Conservation (phyloP, 495 filamentous ascomycete species). For the Penicillium psychrofluorescens region DNA sequence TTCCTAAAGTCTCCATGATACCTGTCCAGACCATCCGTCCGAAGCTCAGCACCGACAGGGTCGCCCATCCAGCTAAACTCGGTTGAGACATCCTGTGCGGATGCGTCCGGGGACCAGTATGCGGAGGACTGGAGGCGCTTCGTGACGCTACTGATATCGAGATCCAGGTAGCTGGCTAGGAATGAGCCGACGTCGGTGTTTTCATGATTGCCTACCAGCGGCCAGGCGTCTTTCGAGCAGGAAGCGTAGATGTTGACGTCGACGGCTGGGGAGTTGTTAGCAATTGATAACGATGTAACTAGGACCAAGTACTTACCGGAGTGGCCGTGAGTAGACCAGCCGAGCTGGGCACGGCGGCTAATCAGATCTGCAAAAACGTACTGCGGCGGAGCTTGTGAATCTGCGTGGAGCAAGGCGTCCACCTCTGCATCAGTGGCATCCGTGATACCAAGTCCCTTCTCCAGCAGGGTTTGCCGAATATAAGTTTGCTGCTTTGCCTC, state of each 20-base stretch:
- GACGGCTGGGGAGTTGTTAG: slow-evolving; percentile 40
- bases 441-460: slow-evolving; percentile 62
- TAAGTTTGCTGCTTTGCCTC: slow-evolving; percentile 33
- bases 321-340: slow-evolving; percentile 90
- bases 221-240: slow-evolving; percentile 32
- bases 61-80: slow-evolving; percentile 38
- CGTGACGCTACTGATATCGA: slow-evolving; percentile 72
- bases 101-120: slow-evolving; percentile 9
- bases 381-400: slow-evolving; percentile 34
- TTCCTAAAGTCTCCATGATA: slow-evolving; percentile 47
- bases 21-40: slow-evolving; percentile 33
- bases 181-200: slow-evolving; percentile 89
- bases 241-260: slow-evolving; percentile 91
- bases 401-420: slow-evolving; percentile 45
- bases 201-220: slow-evolving; percentile 77
- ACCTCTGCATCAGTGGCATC: slow-evolving; percentile 71
- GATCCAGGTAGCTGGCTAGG: slow-evolving; percentile 66
- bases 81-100: slow-evolving; percentile 6
- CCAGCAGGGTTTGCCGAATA: slow-evolving; percentile 53
- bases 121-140: slow-evolving; percentile 58
- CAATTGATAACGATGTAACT: neutral
- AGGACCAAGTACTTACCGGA: slow-evolving; percentile 40
- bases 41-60: slow-evolving; percentile 25
- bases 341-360: slow-evolving; percentile 77
- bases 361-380: slow-evolving; percentile 78